Base-by-base conservation (phyloP, 805 yeast species). In the Spathaspora gorwiae region DNA sequence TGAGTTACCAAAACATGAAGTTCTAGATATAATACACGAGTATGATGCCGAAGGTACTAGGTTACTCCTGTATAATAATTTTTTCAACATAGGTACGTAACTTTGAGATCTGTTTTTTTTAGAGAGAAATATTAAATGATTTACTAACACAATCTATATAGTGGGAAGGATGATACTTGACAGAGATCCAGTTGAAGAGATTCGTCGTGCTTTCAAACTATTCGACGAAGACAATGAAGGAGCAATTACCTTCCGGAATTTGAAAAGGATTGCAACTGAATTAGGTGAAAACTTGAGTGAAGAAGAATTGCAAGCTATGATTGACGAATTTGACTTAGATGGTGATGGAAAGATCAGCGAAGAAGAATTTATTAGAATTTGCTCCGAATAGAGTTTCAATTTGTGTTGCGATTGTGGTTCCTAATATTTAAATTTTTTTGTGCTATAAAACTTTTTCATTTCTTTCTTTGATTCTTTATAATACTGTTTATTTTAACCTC, bases 281-380 rank as follows among this genome's bases (percentile, higher is more conserved):
- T 68, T 94, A 47, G 97, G 97, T 2, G 99, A 94, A 63, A 87
- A 84, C 54, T 69, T 94, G 47, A 83, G 88, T 6, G 99, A 94
- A 54, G 96, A 89, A 47, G 99, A 94, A 59, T 72, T 94, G 42
- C 77, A 87, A 53, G 97, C 97, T 5, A 94, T 94, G 99, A 94
- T 94, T 52, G 96, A 90, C 50, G 98, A 92, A 64, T 94, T 94
- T 60, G 99, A 94, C 66, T 68, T 90, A 42, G 97, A 94, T 61
- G 95, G 88, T 45, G 98, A 94, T 63, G 98, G 98, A 42, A 96
- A 87, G 53, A 90, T 90, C 53, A 84, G 84, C 58, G 95, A 87
- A 59, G 88, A 87, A 51, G 97, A 90, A 66, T 90, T 90, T 59
- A 87, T 89, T 49, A 86, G 86, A 47, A 88, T 90, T 36, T 89